These are phyloP conservation scores for Russula sp. DNA, from an alignment of 768 basidiomycete genomes.

Conservation along the genomic window DNA sequence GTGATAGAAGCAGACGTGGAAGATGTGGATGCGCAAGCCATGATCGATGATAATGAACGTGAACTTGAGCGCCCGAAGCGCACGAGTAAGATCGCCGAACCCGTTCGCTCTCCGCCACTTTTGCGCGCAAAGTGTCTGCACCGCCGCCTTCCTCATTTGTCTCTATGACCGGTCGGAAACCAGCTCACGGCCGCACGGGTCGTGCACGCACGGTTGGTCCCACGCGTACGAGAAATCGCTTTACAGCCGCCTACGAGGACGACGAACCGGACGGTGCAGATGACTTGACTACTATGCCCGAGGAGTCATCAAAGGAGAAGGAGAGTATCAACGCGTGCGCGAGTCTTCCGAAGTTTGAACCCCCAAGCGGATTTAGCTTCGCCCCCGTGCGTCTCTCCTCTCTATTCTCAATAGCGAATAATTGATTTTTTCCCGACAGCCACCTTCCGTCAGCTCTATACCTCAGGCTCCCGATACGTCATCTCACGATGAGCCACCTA, in stretches of 20 bases:
- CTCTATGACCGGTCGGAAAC: conserved; percentile 17
- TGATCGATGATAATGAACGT: conserved; percentile 37
- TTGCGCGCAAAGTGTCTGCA: conserved; percentile 36
- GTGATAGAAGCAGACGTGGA: conserved; percentile 47
- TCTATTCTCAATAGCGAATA: not conserved
- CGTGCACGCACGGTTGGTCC: conserved; percentile 40
- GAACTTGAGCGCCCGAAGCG: conserved; percentile 26
- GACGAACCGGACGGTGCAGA: conserved; percentile 42
- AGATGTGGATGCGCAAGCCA: conserved; percentile 37
- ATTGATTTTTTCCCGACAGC: conserved; percentile 28
- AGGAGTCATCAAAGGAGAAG: conserved; percentile 43
- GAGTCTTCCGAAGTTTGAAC: conserved; percentile 52
- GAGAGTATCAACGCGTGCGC: conserved; percentile 38
- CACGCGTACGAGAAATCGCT: conserved; percentile 49
- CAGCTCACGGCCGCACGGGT: conserved; percentile 5
- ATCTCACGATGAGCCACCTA: conserved; percentile 42
- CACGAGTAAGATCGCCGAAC: conserved; percentile 32
- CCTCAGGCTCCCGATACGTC: conserved; percentile 52
- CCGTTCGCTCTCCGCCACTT: conserved; percentile 32
- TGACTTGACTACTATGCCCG: conserved; percentile 37
- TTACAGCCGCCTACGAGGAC: conserved; percentile 62
- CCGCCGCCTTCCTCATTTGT: conserved; percentile 17
- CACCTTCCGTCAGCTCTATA: conserved; percentile 15
- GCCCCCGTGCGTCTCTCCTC: conserved; percentile 49
- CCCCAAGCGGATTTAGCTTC: conserved; percentile 65